These are phyloP conservation scores for Sphaerulina vaccinii DNA, from an alignment of 2,329 filamentous ascomycete genomes.

Conservation along the genomic window DNA sequence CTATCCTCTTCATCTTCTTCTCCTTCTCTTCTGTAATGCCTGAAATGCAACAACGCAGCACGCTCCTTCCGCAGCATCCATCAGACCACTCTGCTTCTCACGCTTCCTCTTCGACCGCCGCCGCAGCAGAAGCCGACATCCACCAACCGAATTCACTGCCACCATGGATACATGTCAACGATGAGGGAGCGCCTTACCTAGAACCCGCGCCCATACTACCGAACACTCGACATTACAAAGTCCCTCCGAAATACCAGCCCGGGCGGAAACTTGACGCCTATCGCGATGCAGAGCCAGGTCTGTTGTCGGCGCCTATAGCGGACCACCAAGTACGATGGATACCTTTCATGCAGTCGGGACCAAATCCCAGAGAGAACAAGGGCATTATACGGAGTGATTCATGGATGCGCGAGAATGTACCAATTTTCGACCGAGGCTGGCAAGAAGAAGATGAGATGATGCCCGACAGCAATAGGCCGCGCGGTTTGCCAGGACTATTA, in stretches of 20 bases:
- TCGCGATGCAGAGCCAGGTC: constrained; percentile 36
- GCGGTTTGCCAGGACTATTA: constrained; percentile 42
- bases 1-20: constrained; percentile 1
- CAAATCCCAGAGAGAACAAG: constrained; percentile 35
- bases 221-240: constrained; percentile 32
- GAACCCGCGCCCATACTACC: constrained; percentile 26
- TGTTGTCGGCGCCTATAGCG: constrained; percentile 36
- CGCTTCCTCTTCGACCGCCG: constrained; percentile 3
- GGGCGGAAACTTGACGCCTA: constrained; percentile 40
- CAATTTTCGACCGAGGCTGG: constrained; percentile 52
- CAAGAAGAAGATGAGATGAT: constrained; percentile 52
- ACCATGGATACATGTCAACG: constrained; percentile 39
- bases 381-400: constrained; percentile 42
- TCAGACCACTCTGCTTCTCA: constrained; percentile 5
- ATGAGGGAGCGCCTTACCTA: constrained; percentile 29
- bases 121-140: constrained; percentile 25
- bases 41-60: constrained; percentile 28
- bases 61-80: constrained; percentile 4
- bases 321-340: constrained; percentile 38
- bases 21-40: constrained; percentile 18
- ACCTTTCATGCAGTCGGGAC: constrained; percentile 39
- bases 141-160: constrained; percentile 34
- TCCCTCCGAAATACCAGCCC: constrained; percentile 33
- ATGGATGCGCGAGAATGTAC: constrained; percentile 52
- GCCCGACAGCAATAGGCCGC: constrained; percentile 37